A percentile compares a stretch with the other conserved stretches of the same genome.
These are phyloP conservation scores for Lachnellula occidentalis DNA, from an alignment of 2,329 filamentous ascomycete genomes.

Conservation along the genomic window DNA sequence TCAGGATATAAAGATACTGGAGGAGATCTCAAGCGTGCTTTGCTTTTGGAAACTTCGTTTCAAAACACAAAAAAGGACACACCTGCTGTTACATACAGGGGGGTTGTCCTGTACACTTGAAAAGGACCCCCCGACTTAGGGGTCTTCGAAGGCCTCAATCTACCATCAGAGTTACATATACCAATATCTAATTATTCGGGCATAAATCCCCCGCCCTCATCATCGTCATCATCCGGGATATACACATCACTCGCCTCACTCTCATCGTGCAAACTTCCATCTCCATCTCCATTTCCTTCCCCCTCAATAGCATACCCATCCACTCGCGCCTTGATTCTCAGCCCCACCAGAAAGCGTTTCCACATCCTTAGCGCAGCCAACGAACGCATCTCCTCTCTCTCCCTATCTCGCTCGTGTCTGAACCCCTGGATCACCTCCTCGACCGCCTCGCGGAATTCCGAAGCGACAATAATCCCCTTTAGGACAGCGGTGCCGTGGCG, in stretches of 20 bases:
- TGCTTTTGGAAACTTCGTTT: too few relatives aligned
- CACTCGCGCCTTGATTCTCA: slow-evolving; percentile 44
- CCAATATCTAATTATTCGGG: slow-evolving; percentile 11
- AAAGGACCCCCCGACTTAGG: background rate
- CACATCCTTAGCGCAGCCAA: slow-evolving; percentile 61
- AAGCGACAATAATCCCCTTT: slow-evolving; percentile 70
- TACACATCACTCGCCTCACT: slow-evolving; percentile 41
- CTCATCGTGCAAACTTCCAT: slow-evolving; percentile 49
- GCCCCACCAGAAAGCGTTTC: slow-evolving; percentile 69
- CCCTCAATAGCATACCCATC: slow-evolving; percentile 26
- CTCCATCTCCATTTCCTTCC: slow-evolving; percentile 43
- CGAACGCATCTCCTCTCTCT: slow-evolving; percentile 58
- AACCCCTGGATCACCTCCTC: slow-evolving; percentile 63
- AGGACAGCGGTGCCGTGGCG: slow-evolving; percentile 80
- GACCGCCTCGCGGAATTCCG: slow-evolving; percentile 67
- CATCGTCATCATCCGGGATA: slow-evolving; percentile 34
- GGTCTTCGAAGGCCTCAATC: background rate
- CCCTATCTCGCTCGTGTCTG: slow-evolving; percentile 57
- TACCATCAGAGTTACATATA: background rate
- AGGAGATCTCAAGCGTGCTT: too few relatives aligned
- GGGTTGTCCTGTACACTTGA: background rate
- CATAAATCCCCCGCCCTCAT: background rate
- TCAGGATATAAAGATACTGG: too few relatives aligned
- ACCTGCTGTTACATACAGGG: background rate
- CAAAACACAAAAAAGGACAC: background rate